A percentile compares a stretch with the other conserved stretches of the same genome.
Conservation (phyloP, 1,139 yeast species). For the Protomyces gravidus region DNA sequence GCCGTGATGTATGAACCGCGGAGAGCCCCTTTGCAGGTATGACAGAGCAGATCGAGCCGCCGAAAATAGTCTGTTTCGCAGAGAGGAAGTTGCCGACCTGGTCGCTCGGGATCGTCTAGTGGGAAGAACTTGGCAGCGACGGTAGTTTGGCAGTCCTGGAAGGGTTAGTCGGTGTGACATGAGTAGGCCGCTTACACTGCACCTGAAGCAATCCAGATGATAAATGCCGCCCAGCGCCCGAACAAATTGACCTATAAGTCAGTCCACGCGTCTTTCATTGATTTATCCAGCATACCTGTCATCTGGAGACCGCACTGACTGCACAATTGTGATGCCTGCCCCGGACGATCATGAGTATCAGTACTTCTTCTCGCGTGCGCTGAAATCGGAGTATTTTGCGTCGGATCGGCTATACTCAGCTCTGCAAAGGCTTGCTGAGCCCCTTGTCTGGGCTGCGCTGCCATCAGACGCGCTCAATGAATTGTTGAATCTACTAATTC, state of each 20-base stretch:
- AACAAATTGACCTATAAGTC: conserved; percentile 26
- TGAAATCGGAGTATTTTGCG: too few species aligned
- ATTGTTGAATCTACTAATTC: too few species aligned
- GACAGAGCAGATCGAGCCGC: conserved; percentile 75
- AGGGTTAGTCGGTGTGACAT: conserved; percentile 39
- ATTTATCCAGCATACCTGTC: background rate
- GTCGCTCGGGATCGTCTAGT: conserved; percentile 42
- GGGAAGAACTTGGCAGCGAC: conserved; percentile 48
- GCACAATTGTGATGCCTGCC: background rate
- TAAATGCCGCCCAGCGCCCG: conserved; percentile 30
- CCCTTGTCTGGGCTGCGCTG: background rate
- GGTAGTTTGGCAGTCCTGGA: conserved; percentile 34
- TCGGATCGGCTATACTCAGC: too few species aligned
- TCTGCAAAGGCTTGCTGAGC: background rate
- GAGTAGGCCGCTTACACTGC: conserved; percentile 3
- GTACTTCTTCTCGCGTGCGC: background rate
- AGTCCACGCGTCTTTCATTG: background rate
- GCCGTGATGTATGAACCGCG: conserved; percentile 95
- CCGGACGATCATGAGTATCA: background rate
- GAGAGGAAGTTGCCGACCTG: conserved; percentile 57
- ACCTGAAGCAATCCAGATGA: conserved; percentile 32
- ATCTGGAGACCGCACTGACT: background rate
- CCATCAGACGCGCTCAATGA: background rate
- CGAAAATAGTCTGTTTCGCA: conserved; percentile 93
- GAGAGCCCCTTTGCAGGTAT: conserved; percentile 75